Base-by-base conservation (phyloP, 2,329 filamentous ascomycete genomes). In the Tolypocladium tundrense region DNA sequence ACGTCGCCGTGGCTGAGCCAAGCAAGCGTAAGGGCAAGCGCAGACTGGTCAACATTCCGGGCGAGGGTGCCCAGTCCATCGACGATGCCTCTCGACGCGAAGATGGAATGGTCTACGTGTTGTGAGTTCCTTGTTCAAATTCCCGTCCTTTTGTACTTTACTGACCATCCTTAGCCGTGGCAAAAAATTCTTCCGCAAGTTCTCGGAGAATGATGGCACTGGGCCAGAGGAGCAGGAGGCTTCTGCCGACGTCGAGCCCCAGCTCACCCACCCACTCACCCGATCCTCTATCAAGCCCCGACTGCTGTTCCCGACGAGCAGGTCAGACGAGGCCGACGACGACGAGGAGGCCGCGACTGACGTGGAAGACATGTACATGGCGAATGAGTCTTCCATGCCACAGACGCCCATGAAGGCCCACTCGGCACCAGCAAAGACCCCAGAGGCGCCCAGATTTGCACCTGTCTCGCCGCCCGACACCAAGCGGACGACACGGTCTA, bases 171-270 rank as follows among this genome's bases (percentile, higher is more conserved):
- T 27, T 60, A 91, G 88, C 77, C 90, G 90, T 65, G 90, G 90
- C 69, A 90, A 88, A 77, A 90, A 85, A 69, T 78, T 90, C 58
- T 91, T 90, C 75, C 85, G 86, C 70, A 88, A 86, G 67, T 90
- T 87, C 64, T 71, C 75, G 9, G 74, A 76, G 37, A 70, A 74
- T 53, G 73, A 73, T 31, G 69, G 53, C 24, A 62, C 41, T n/a
- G 53, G 31, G 13, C 43, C 51, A 19, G 59, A 65, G 11, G 64
- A 61, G 31, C 65, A 73, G 48, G 72, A 70, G 10, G 69, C 68
- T 14, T 64, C 68, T 1, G 69, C 70, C 52, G 72, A 74, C 55
- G 66, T 69, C 16, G 70, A 74, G 39, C 64, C 69, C 52, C 63
- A 67, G 53, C 70, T 73, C 37, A 62, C 68, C 59, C 68, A 69